A percentile compares a stretch with the other conserved stretches of the same genome.
Evolutionary conservation across 1,284 basidiomycete genomes (phyloP).

Genomic region (Cerioporus squamosus): DNA sequence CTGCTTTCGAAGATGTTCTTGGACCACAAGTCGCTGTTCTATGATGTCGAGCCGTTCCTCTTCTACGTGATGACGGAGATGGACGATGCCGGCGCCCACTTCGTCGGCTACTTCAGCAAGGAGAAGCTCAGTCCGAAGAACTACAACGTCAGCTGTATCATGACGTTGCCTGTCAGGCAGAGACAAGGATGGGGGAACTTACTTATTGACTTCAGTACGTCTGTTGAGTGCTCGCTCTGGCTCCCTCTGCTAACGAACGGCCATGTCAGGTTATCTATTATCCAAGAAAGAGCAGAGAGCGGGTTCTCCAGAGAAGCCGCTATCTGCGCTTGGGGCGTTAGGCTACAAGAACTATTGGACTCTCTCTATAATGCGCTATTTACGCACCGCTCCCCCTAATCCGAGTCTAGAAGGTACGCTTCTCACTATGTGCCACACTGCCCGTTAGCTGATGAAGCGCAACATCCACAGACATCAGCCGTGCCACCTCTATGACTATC

Average conservation of each 20-base stretch:
- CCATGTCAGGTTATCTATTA: slow-evolving; percentile 82
- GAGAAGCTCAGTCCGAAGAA: slow-evolving; percentile 97
- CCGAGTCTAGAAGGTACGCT: slow-evolving; percentile 76
- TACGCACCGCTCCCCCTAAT: slow-evolving; percentile 62
- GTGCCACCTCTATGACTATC: slow-evolving; percentile 87
- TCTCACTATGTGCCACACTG: too few relatives aligned
- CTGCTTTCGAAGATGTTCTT: slow-evolving; percentile 99
- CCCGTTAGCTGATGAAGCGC: not conserved
- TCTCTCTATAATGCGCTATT: slow-evolving; percentile 85
- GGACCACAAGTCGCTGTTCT: slow-evolving; percentile 99
- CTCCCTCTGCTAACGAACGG: slow-evolving; percentile 4
- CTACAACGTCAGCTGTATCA: slow-evolving; percentile 98
- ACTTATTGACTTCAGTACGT: slow-evolving; percentile 95
- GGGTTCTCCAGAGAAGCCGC: slow-evolving; percentile 92
- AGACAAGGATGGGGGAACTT: slow-evolving; percentile 94
- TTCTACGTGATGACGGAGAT: slow-evolving; percentile 98
- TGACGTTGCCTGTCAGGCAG: slow-evolving; percentile 97
- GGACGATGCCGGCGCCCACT: slow-evolving; percentile 89
- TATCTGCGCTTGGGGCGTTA: slow-evolving; percentile 88
- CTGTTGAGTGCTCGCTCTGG: not conserved
- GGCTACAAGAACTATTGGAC: slow-evolving; percentile 98
- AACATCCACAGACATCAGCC: slow-evolving; percentile 77
- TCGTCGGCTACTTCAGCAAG: slow-evolving; percentile 99
- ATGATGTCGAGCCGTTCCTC: slow-evolving; percentile 99
- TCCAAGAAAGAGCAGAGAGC: slow-evolving; percentile 92